phyloP scores from a whole-genome alignment of 1,284 basidiomycete species.

The Marasmius tenuissimus region DNA sequence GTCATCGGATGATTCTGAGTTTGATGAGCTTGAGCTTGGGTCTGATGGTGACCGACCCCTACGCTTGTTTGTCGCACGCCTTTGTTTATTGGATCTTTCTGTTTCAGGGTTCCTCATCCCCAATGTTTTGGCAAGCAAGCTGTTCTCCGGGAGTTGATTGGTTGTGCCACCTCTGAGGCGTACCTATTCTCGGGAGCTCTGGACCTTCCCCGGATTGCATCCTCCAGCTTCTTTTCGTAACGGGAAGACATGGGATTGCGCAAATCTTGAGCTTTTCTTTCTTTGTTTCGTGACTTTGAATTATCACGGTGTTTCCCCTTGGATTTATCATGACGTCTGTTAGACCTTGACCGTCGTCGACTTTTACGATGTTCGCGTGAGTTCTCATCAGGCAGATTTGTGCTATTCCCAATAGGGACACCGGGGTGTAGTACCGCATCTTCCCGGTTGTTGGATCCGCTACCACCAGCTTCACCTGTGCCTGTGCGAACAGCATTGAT shows the following conservation, averaged over 20 bases:
- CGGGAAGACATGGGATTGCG: neutral
- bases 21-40: neutral
- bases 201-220: constrained; percentile 1
- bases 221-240: neutral
- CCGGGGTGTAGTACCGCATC: neutral
- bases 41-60: neutral
- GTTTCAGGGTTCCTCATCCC: neutral
- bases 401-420: neutral
- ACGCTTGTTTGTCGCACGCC: neutral
- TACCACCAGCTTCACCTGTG: neutral
- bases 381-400: neutral
- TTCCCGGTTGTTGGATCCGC: neutral
- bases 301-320: neutral
- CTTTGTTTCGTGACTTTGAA: neutral
- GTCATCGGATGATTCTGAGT: neutral
- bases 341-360: neutral
- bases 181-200: neutral
- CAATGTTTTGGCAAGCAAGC: neutral
- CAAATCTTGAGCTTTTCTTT: neutral
- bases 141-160: constrained; percentile 3
- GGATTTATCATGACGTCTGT: neutral
- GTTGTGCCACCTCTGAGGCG: neutral
- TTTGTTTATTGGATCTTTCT: neutral
- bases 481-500: neutral
- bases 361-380: neutral